Evolutionary conservation across 805 yeast species (phyloP).

Genomic region (Teunomyces atbi): DNA sequence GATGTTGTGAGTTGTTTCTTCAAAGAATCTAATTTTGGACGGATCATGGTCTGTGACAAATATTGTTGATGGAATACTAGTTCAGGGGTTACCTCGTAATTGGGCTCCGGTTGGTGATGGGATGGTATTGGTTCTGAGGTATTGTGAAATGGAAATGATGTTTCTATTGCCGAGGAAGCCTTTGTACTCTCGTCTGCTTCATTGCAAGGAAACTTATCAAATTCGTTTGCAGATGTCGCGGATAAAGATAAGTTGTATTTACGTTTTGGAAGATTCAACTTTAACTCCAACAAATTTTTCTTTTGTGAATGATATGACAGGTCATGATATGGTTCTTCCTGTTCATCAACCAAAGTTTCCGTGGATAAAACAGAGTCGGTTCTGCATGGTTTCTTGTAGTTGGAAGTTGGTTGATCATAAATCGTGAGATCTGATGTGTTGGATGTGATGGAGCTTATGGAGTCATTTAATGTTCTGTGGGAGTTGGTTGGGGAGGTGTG

Average conservation of each 20-base stretch:
- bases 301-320: not conserved
- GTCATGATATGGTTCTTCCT: not conserved
- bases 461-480: slow-evolving; percentile 15
- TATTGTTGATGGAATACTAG: not conserved
- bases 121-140: not conserved
- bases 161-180: slow-evolving; percentile 21
- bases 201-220: not conserved
- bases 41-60: not conserved
- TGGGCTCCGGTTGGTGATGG: not conserved
- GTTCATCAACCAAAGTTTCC: slow-evolving; percentile 33
- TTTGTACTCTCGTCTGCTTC: slow-evolving; percentile 7
- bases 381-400: slow-evolving; percentile 9
- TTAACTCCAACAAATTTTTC: slow-evolving; percentile 14
- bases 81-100: not conserved
- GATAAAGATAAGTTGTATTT: slow-evolving; percentile 8
- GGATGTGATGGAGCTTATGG: slow-evolving; percentile 29
- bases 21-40: slow-evolving; percentile 11
- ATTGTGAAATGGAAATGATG: slow-evolving; percentile 15
- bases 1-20: slow-evolving; percentile 23
- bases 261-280: slow-evolving; percentile 12
- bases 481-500: not conserved
- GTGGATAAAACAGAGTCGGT: slow-evolving; percentile 23
- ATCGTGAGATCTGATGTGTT: slow-evolving; percentile 23
- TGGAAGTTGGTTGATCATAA: slow-evolving; percentile 10
- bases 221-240: slow-evolving; percentile 8